These are phyloP conservation scores for Drechslerella coelobrocha DNA, from an alignment of 2,329 filamentous ascomycete species.

Conservation along the genomic window DNA sequence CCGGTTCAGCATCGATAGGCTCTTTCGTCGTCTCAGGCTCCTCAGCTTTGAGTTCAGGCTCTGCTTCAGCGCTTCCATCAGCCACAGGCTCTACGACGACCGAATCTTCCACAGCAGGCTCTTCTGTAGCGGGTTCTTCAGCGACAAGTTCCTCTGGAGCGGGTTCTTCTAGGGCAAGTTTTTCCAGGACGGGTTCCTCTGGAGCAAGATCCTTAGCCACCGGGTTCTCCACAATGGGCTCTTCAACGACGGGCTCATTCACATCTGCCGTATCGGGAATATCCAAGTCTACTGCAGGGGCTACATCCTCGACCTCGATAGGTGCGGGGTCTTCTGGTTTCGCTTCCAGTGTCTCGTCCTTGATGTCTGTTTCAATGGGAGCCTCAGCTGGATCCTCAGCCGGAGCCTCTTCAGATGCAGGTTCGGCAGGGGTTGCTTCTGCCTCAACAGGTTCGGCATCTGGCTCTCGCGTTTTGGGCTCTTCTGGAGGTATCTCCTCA, in stretches of 20 bases:
- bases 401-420: slow-evolving; percentile 10
- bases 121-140: slow-evolving; percentile 4
- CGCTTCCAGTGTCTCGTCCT: slow-evolving; percentile 19
- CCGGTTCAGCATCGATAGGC: slow-evolving; percentile 6
- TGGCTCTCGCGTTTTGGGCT: slow-evolving; percentile 6
- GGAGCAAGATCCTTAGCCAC: slow-evolving; percentile 4
- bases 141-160: neutral
- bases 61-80: slow-evolving; percentile 3
- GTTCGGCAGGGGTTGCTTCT: slow-evolving; percentile 6
- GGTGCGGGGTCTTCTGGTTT: slow-evolving; percentile 17
- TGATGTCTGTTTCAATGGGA: neutral
- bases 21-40: slow-evolving; percentile 15
- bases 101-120: slow-evolving; percentile 3
- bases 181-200: slow-evolving; percentile 15
- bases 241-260: slow-evolving; percentile 24
- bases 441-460: neutral
- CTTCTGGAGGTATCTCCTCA: slow-evolving; percentile 6
- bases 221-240: neutral
- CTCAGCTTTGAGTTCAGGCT: slow-evolving; percentile 16
- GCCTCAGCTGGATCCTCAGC: slow-evolving; percentile 10
- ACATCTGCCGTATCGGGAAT: slow-evolving; percentile 44
- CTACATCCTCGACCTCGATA: slow-evolving; percentile 17
- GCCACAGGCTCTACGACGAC: neutral
- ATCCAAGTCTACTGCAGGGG: slow-evolving; percentile 30
- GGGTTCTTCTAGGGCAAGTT: slow-evolving; percentile 13